Evolutionary conservation across 2,329 filamentous ascomycete genomes (phyloP).

Genomic region (Claviceps cyperi): DNA sequence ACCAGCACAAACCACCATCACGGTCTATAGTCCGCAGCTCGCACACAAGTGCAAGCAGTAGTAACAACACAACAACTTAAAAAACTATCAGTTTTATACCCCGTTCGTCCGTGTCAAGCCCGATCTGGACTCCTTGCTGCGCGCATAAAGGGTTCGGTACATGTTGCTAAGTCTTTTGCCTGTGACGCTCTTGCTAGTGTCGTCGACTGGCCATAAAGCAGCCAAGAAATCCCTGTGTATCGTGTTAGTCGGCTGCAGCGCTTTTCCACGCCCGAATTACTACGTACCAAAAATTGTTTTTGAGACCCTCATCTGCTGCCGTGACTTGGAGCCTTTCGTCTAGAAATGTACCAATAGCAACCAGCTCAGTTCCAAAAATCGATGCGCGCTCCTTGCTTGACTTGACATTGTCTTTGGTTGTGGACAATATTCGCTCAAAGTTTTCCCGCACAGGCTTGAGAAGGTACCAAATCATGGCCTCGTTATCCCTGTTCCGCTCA

Average conservation of each 20-base stretch:
- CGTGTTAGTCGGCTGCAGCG: conserved; percentile 9
- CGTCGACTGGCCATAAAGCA: conserved; percentile 31
- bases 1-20: neutral
- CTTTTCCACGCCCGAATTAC: neutral
- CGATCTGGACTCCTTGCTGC: conserved; percentile 17
- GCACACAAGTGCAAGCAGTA: neutral
- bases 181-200: conserved; percentile 29
- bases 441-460: conserved; percentile 46
- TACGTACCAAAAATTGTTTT: conserved; percentile 37
- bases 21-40: neutral
- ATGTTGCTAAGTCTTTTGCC: conserved; percentile 29
- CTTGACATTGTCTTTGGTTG: conserved; percentile 47
- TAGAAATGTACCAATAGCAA: conserved; percentile 49
- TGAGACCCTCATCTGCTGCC: conserved; percentile 25
- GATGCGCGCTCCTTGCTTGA: conserved; percentile 46
- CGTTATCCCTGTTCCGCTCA: conserved; percentile 29
- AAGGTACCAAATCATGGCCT: conserved; percentile 33
- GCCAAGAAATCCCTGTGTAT: conserved; percentile 28
- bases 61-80: neutral
- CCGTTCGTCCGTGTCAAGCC: conserved; percentile 20
- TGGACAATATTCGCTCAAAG: conserved; percentile 43
- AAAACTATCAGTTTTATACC: conserved; percentile 7
- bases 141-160: conserved; percentile 25
- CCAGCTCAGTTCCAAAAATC: conserved; percentile 45
- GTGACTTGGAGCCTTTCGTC: conserved; percentile 30